Evolutionary conservation across 2,329 filamentous ascomycete species (phyloP).

Genomic region (Chaetomiaceae sp.): DNA sequence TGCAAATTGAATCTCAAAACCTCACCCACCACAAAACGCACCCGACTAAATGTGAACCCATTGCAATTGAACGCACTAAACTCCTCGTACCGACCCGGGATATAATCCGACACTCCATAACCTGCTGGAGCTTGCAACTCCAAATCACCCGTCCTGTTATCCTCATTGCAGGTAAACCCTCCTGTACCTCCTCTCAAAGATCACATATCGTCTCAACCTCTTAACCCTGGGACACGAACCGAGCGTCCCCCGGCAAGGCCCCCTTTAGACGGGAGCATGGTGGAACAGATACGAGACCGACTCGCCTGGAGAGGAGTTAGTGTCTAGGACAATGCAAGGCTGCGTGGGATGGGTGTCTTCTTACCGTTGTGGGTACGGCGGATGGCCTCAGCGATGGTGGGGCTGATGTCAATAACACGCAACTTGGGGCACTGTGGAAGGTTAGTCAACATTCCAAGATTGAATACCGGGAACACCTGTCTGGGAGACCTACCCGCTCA

Average conservation of each 20-base stretch:
- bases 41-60: too few relatives aligned
- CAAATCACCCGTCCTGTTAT: neutral
- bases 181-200: neutral
- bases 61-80: too few relatives aligned
- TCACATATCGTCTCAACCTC: neutral
- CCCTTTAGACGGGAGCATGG: conserved; percentile 52
- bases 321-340: neutral
- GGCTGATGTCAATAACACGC: conserved; percentile 87
- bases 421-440: conserved; percentile 57
- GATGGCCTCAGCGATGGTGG: conserved; percentile 70
- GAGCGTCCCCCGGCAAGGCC: neutral
- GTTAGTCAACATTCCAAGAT: conserved; percentile 5
- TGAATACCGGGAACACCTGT: conserved; percentile 7
- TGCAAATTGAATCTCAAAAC: too few relatives aligned
- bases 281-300: conserved; percentile 65
- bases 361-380: conserved; percentile 50
- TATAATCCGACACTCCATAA: too few relatives aligned
- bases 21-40: too few relatives aligned
- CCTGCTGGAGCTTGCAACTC: neutral
- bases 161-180: neutral
- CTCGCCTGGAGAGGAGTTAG: conserved; percentile 49
- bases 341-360: neutral
- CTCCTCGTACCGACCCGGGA: too few relatives aligned
- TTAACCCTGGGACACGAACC: too few relatives aligned
- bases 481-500: conserved; percentile 41